phyloP scores from a whole-genome alignment of 176 grass and related monocot genomes.

The Paspalum vaginatum region DNA sequence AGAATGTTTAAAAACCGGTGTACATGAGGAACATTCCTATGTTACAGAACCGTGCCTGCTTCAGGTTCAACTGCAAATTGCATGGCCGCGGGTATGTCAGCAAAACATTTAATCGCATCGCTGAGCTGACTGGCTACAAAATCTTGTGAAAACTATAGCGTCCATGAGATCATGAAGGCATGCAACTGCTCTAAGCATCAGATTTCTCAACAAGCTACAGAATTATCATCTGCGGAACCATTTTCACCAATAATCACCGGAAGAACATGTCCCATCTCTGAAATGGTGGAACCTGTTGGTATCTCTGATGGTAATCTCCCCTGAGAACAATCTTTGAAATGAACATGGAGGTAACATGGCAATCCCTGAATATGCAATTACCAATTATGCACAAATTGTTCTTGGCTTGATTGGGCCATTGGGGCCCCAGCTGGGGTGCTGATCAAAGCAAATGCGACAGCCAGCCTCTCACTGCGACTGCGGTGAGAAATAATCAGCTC shows the following conservation, averaged over 20 bases:
- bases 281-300: slow-evolving; percentile 77
- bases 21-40: slow-evolving; percentile 6
- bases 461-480: slow-evolving; percentile 74
- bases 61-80: slow-evolving; percentile 4
- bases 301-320: slow-evolving; percentile 80
- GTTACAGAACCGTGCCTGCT: background rate
- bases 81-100: slow-evolving; percentile 3
- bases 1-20: background rate
- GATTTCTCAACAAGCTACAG: slow-evolving; percentile 19
- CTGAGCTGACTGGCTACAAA: slow-evolving; percentile 8
- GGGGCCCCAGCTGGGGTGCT: slow-evolving; percentile 61
- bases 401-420: slow-evolving; percentile 79
- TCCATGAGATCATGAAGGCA: slow-evolving; percentile 18
- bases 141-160: slow-evolving; percentile 26
- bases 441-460: slow-evolving; percentile 62
- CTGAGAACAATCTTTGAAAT: slow-evolving; percentile 73
- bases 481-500: slow-evolving; percentile 84
- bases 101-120: slow-evolving; percentile 12
- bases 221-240: background rate
- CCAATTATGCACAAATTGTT: slow-evolving; percentile 76
- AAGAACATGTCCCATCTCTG: slow-evolving; percentile 63
- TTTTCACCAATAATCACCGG: slow-evolving; percentile 73
- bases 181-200: slow-evolving; percentile 28
- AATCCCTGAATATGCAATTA: slow-evolving; percentile 83
- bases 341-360: slow-evolving; percentile 62